These are phyloP conservation scores for Kodamaea anthophila DNA, from an alignment of 1,139 yeast genomes.

Conservation along the genomic window DNA sequence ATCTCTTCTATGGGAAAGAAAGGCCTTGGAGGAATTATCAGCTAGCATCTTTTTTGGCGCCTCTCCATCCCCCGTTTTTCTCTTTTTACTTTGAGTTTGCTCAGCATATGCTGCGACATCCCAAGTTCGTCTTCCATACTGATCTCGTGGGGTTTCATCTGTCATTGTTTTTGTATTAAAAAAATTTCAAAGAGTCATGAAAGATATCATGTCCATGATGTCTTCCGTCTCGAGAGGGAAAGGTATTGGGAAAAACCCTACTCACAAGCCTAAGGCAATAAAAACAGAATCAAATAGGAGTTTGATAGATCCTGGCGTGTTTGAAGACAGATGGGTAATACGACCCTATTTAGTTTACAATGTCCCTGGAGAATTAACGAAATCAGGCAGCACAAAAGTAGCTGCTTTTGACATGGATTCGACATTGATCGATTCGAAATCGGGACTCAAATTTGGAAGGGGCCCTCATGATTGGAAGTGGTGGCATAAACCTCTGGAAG, in stretches of 20 bases:
- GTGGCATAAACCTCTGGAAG: constrained; percentile 24
- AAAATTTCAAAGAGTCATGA: not conserved
- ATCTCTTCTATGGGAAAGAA: constrained; percentile 26
- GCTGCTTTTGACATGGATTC: constrained; percentile 78
- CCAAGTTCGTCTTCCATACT: constrained; percentile 67
- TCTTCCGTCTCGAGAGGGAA: too few relatives aligned
- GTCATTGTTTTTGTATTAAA: constrained; percentile 2
- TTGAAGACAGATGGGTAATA: constrained; percentile 10
- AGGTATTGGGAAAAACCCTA: too few relatives aligned
- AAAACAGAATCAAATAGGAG: not conserved
- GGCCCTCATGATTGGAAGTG: constrained; percentile 67
- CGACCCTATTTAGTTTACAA: constrained; percentile 34
- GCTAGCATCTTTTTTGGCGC: constrained; percentile 2
- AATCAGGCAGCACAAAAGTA: constrained; percentile 24
- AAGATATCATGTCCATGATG: too few relatives aligned
- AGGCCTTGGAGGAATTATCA: constrained; percentile 20
- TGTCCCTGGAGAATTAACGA: constrained; percentile 16
- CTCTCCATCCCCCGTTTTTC: constrained; percentile 6
- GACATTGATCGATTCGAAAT: constrained; percentile 58
- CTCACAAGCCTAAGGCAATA: too few relatives aligned
- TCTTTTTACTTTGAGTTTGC: constrained; percentile 31
- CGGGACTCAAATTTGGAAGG: constrained; percentile 51
- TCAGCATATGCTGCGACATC: constrained; percentile 57
- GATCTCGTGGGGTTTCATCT: constrained; percentile 25
- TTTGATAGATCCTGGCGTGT: constrained; percentile 1